Evolutionary conservation across 352 stramenopile genomes (phyloP).

Genomic region (Phytopythium mirpurense): DNA sequence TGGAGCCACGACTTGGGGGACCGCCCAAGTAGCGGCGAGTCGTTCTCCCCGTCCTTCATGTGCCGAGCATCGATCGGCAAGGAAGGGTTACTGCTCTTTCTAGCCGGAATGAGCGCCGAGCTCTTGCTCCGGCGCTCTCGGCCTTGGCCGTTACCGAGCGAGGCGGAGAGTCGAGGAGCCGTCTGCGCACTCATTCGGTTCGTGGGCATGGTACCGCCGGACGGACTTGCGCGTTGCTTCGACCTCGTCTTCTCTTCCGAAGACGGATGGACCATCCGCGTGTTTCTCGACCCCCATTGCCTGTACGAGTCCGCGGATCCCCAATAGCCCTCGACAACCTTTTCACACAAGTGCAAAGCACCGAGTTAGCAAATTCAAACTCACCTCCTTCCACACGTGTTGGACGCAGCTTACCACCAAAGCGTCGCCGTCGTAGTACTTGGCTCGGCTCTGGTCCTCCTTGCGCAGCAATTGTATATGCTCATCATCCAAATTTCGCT

Average conservation of each 20-base stretch:
- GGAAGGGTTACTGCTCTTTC: conserved; percentile 16
- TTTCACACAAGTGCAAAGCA: background rate
- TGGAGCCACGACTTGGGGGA: conserved; percentile 76
- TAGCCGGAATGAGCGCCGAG: conserved; percentile 44
- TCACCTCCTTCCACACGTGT: too few relatives aligned
- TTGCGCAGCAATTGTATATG: conserved; percentile 44
- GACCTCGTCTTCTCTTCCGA: conserved; percentile 14
- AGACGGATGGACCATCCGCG: conserved; percentile 27
- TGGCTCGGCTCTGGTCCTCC: conserved; percentile 51
- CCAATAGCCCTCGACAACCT: conserved; percentile 58
- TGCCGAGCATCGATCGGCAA: conserved; percentile 1
- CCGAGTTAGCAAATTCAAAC: background rate
- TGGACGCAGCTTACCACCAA: conserved; percentile 15
- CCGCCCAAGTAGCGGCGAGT: conserved; percentile 32
- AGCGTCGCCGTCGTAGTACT: conserved; percentile 51
- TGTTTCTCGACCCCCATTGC: conserved; percentile 50
- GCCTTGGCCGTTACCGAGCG: conserved; percentile 11
- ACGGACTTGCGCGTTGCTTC: conserved; percentile 35
- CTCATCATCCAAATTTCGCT: conserved; percentile 58
- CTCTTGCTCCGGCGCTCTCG: conserved; percentile 68
- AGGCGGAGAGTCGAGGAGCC: conserved; percentile 1
- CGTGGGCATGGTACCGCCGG: conserved; percentile 18
- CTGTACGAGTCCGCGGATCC: conserved; percentile 49
- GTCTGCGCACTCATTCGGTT: conserved; percentile 9
- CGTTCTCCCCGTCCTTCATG: conserved; percentile 24